phyloP scores from a whole-genome alignment of 139 green algal species.

The Ettlia oleoabundans region DNA sequence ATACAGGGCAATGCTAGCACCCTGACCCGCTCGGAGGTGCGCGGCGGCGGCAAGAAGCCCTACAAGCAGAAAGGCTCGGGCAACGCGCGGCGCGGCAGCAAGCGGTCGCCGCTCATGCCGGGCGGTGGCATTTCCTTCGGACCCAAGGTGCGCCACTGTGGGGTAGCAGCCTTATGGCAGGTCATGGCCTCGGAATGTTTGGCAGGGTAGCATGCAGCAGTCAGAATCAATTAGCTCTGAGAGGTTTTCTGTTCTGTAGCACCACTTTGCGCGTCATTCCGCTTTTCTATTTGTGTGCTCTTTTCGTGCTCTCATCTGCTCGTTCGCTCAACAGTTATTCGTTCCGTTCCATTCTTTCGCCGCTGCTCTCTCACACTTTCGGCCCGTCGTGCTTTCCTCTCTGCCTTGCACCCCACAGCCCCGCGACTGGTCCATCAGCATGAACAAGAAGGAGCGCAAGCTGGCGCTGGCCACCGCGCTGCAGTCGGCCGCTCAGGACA shows the following conservation, averaged over 20 bases:
- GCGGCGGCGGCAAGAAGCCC: conserved; percentile 96
- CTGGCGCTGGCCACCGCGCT: conserved; percentile 94
- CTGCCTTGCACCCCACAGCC: conserved; percentile 76
- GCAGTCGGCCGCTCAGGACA: conserved; percentile 84
- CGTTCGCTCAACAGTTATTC: too few relatives aligned
- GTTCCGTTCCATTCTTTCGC: too few relatives aligned
- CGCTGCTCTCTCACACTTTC: too few relatives aligned
- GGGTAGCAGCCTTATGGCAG: not conserved
- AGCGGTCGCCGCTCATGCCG: conserved; percentile 83
- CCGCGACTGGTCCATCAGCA: conserved; percentile 95
- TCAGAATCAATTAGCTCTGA: too few relatives aligned
- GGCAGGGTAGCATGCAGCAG: too few relatives aligned
- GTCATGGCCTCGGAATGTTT: too few relatives aligned
- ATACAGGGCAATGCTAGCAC: conserved; percentile 95
- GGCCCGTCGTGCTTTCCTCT: too few relatives aligned
- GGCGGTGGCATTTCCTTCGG: conserved; percentile 97
- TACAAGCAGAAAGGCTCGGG: conserved; percentile 98
- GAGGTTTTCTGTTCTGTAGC: too few relatives aligned
- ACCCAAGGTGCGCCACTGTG: conserved; percentile 85
- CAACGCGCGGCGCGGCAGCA: conserved; percentile 87
- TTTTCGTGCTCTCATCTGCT: too few relatives aligned
- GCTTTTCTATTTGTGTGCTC: too few relatives aligned
- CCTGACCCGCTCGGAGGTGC: conserved; percentile 90
- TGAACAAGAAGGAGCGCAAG: conserved; percentile 99
- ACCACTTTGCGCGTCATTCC: too few relatives aligned